Evolutionary conservation across 495 filamentous ascomycete genomes (phyloP), one percentile per base, ranked within the genome.

Genomic region (Aspergillus ellipticus): DNA sequence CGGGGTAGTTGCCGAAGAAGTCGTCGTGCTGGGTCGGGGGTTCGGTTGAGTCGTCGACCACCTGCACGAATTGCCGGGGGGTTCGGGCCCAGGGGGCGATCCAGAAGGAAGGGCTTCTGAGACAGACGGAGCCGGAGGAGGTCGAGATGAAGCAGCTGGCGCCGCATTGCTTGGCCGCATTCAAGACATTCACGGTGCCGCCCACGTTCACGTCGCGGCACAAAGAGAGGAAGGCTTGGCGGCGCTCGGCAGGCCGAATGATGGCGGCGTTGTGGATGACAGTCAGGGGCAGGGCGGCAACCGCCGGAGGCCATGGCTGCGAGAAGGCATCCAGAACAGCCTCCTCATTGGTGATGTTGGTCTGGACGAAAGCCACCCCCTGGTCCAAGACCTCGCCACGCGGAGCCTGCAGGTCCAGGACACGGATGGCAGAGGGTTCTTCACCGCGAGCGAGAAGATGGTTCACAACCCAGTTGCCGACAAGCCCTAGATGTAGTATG

Each of bases 201-300:
- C 69, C 74, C 24, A 82, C 66, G 55, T 85, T 85, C 29, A 85
- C 79, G n/a, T 75, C 68, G 53, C 65, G 68, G 53, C 75, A 61
- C 19, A 70, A 69, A 6, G 74, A 70, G 48, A 83, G 79, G 26
- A 78, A 70, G 11, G 64, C 55, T 42, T 65, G 55, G 53, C 70
- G 69, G 13, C 82, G 80, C 33, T 84, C 82, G 7, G 66, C 69
- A 0, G 78, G 67, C 5, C 74, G 64, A 46, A 85, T 81, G 6
- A 72, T 60, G 0, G 80, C 81, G 15, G 82, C 82, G 0, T 78
- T 84, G 65, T 85, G 82, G 60, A 78, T 84, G 21, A 84, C 80
- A 10, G 81, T 83, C 19, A 85, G 60, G 16, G 81, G 77, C 3
- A 75, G 67, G 3, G 68, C 51, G 28, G 77, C 66, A 3, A 79